phyloP scores from a whole-genome alignment of 2,329 filamentous ascomycete species.

The Dissoconium aciculare region DNA sequence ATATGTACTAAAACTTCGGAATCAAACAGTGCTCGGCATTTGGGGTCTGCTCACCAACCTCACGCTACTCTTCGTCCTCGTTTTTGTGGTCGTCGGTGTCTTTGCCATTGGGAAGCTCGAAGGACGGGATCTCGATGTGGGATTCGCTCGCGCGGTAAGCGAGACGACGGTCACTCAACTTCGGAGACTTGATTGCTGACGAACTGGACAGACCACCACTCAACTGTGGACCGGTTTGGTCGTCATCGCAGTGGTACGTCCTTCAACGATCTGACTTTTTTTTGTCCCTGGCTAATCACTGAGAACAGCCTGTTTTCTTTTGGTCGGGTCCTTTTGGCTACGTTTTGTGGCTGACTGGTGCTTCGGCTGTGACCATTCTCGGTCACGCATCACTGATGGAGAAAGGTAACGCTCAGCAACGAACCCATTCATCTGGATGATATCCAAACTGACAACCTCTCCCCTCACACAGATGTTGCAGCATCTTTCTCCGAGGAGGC shows the following conservation, averaged over 20 bases:
- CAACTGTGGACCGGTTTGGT: conserved; percentile 76
- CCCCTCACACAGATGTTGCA: conserved; percentile 55
- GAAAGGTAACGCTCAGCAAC: no score
- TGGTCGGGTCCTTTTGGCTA: conserved; percentile 73
- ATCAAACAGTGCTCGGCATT: conserved; percentile 74
- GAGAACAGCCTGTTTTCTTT: conserved; percentile 52
- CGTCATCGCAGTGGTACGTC: conserved; percentile 49
- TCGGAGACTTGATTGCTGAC: no score
- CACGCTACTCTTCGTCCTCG: conserved; percentile 77
- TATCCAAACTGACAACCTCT: no score
- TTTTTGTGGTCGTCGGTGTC: conserved; percentile 73
- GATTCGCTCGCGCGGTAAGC: conserved; percentile 51
- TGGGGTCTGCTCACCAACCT: conserved; percentile 87
- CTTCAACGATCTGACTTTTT: no score
- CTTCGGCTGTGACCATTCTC: conserved; percentile 81
- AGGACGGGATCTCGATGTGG: conserved; percentile 76
- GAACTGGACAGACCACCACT: background rate
- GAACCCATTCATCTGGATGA: no score
- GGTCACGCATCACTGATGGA: conserved; percentile 53
- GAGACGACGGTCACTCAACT: conserved; percentile 78
- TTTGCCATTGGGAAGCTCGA: conserved; percentile 83
- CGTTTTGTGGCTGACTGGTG: conserved; percentile 88
- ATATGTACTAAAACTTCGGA: no score
- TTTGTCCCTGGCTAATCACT: conserved; percentile 1
- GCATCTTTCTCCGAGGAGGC: conserved; percentile 99